A percentile compares a stretch with the other conserved stretches of the same genome.
phyloP scores from a whole-genome alignment of 2,329 filamentous ascomycete genomes.

The Penicillium psychrosexuale region DNA sequence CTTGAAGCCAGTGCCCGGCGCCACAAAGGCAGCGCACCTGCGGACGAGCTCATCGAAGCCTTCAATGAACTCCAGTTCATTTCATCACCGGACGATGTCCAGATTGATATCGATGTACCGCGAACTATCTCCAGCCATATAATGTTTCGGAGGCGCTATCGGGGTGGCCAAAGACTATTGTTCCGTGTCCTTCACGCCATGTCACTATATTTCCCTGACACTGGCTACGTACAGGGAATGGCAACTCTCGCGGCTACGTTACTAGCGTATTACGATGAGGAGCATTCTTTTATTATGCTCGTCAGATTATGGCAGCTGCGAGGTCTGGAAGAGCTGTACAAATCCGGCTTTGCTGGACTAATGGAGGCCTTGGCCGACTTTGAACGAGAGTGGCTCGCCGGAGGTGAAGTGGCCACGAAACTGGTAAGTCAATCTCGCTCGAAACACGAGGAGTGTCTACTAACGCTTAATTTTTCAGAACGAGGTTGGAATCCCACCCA shows the following conservation, averaged over 20 bases:
- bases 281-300: conserved; percentile 90
- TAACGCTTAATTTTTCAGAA: conserved; percentile 48
- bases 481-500: conserved; percentile 76
- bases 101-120: conserved; percentile 96
- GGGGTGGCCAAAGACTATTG: conserved; percentile 83
- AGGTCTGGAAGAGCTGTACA: conserved; percentile 80
- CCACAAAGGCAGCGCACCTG: conserved; percentile 59
- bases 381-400: conserved; percentile 74
- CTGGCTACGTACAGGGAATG: conserved; percentile 98
- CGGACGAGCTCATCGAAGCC: conserved; percentile 67
- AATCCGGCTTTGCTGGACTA: conserved; percentile 77
- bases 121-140: conserved; percentile 93
- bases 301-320: conserved; percentile 90
- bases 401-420: conserved; percentile 74
- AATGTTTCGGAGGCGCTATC: conserved; percentile 91
- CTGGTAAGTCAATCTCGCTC: conserved; percentile 57
- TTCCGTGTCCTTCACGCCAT: conserved; percentile 91
- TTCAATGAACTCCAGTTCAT: conserved; percentile 71
- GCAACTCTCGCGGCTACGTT: conserved; percentile 87
- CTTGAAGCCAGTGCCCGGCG: conserved; percentile 71
- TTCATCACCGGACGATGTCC: conserved; percentile 83
- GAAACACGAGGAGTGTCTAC: not conserved
- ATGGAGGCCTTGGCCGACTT: conserved; percentile 85
- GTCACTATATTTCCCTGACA: conserved; percentile 84
- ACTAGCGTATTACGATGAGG: conserved; percentile 95